Base-by-base conservation (phyloP, 805 yeast species). In the Priceomyces medius region DNA sequence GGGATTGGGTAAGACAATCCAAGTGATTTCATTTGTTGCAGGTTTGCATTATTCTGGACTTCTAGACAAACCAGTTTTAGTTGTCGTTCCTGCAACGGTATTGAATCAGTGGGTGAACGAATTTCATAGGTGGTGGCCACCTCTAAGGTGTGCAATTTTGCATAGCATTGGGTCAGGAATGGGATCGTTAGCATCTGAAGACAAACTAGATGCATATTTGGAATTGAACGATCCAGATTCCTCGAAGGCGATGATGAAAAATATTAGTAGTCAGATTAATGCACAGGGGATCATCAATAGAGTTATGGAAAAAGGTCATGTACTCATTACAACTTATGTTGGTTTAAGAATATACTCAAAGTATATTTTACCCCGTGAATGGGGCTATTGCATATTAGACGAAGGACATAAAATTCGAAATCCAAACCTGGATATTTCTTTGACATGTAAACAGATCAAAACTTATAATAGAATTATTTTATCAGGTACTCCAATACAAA, bases 71-170 rank as follows among this genome's bases (percentile, higher is more conserved):
- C 99, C 99, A 0, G 84, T 86, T 0, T 56, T 93, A 26, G 73
- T 93, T 31, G 97, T 93, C 0, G 95, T 97, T 50, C 99, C 99
- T 0, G 98, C 98, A 0, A 93, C 99, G 0, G 97, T 93, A 0
- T 68, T 93, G 74, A 85, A 81, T 45, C 99, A 93, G 56, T 93
- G 99, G 99, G 91, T 88, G n/a, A 84, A 83, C 47, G 99, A 93
- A 61, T 79, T 93, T 36, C 98, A 91, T 53, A 77, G 83, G 37
- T 93, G 99, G 99, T 93, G 98, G 98, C 97, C 98, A 2, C 88
- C 97, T 0, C 71, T 93, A 20, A 64, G 99, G 45, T 80, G 89
- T 3, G 80, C 87, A 3, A 88, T 93, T 37, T 64, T 93, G 23
- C 99, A 93, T 59, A 83, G 97, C 1, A 93, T 89, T 36, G 99